Evolutionary conservation across 2,329 filamentous ascomycete species (phyloP).

Genomic region (Myriosclerotinia scirpicola): DNA sequence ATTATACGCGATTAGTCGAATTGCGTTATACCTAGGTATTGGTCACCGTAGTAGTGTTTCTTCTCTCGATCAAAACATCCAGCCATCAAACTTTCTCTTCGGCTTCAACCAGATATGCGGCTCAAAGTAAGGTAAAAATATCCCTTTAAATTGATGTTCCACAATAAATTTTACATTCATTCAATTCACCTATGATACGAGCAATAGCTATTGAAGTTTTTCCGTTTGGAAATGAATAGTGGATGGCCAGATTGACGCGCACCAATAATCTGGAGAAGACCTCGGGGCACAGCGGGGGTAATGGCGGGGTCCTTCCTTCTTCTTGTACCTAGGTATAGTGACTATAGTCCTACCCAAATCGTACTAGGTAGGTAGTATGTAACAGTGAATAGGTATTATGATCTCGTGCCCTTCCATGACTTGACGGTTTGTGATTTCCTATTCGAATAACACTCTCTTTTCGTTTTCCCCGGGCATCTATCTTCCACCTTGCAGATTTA

Average conservation of each 20-base stretch:
- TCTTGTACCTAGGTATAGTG: conserved; percentile 14
- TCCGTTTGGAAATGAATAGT: conserved; percentile 17
- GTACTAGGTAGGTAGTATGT: not conserved
- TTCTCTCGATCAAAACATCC: not conserved
- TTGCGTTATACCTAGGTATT: no score
- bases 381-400: conserved; percentile 9
- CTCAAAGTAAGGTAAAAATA: not conserved
- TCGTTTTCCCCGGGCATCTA: not conserved
- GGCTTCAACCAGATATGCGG: not conserved
- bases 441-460: not conserved
- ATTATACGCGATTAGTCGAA: not conserved
- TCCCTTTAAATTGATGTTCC: not conserved
- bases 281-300: conserved; percentile 13
- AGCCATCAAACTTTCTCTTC: not conserved
- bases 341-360: conserved; percentile 6
- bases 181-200: not conserved
- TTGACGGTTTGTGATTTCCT: not conserved
- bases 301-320: conserved; percentile 18
- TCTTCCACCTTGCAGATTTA: not conserved
- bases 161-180: conserved; percentile 3
- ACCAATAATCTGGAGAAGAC: conserved; percentile 19
- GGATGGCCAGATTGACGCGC: conserved; percentile 9
- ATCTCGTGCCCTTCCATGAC: conserved; percentile 14
- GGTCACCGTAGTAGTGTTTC: not conserved
- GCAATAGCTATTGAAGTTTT: not conserved